phyloP scores from a whole-genome alignment of 768 basidiomycete species.

The Suillus decipiens region DNA sequence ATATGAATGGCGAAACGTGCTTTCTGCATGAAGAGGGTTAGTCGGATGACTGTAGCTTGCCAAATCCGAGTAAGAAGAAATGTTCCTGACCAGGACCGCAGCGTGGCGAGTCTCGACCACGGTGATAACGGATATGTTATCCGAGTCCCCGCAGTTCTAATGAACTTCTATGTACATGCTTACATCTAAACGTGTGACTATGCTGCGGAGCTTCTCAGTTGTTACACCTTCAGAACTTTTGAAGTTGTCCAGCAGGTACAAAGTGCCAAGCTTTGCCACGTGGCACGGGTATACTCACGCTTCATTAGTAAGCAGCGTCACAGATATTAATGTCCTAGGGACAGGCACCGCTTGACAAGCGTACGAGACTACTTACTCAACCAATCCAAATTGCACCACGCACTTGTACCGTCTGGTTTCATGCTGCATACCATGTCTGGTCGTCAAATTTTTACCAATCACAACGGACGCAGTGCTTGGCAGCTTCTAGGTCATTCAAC shows the following conservation, averaged over 20 bases:
- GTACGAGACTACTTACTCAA: not conserved
- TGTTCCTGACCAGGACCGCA: slow-evolving; percentile 3
- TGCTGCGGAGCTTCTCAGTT: not conserved
- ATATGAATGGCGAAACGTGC: not conserved
- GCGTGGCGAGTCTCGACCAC: not conserved
- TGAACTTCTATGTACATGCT: not conserved
- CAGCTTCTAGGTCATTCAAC: not conserved
- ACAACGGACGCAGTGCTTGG: not conserved
- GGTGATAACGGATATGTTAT: not conserved
- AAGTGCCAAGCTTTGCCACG: too few species aligned
- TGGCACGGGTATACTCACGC: too few species aligned
- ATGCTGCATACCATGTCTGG: not conserved
- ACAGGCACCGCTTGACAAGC: not conserved
- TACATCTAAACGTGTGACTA: not conserved
- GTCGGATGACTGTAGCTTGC: not conserved
- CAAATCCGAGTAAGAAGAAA: not conserved
- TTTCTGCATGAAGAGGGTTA: not conserved
- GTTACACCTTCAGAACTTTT: too few species aligned
- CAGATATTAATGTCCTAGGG: too few species aligned
- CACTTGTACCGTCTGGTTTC: not conserved
- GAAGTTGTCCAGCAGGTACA: too few species aligned
- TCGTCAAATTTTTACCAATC: not conserved
- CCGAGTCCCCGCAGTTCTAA: not conserved
- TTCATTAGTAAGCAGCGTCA: too few species aligned
- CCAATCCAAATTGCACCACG: not conserved